These are phyloP conservation scores for Coemansia reversa DNA, from an alignment of 192 early-diverging fungal genomes.

Conservation along the genomic window DNA sequence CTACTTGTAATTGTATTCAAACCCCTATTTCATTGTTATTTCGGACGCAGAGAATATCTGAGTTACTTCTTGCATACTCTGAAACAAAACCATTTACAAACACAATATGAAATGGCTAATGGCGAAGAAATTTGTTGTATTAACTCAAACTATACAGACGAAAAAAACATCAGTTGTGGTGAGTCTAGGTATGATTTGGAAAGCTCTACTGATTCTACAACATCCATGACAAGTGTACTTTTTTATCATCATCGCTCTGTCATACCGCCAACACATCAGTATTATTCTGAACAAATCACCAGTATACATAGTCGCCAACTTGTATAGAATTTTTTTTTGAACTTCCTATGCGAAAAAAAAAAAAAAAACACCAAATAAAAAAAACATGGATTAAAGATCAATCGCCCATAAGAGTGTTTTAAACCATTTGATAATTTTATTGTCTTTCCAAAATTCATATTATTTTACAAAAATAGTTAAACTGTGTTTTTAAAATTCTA, in stretches of 20 bases:
- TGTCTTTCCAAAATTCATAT: too few relatives aligned
- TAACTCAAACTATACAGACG: conserved; percentile 10
- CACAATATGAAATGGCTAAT: conserved; percentile 45
- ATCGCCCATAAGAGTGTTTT: background rate
- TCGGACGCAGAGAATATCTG: conserved; percentile 24
- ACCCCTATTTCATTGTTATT: conserved; percentile 26
- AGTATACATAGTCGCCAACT: too few relatives aligned
- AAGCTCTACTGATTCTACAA: conserved; percentile 21
- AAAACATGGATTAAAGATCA: background rate
- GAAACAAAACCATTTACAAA: conserved; percentile 17
- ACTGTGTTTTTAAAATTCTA: too few relatives aligned
- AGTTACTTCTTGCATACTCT: conserved; percentile 29
- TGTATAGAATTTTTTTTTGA: too few relatives aligned
- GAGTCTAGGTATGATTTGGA: background rate
- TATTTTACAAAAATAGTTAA: too few relatives aligned
- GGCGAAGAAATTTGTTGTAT: conserved; percentile 21
- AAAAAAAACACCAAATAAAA: too few relatives aligned
- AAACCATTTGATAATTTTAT: too few relatives aligned
- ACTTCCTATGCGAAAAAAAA: too few relatives aligned
- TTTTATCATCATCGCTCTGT: background rate
- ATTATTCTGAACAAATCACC: too few relatives aligned
- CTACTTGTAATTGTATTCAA: conserved; percentile 19
- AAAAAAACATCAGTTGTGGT: background rate
- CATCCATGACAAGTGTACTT: conserved; percentile 19
- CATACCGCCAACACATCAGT: too few relatives aligned